Percentiles rank a stretch among this genome's conserved stretches.
Evolutionary conservation across 129 eudicot species (phyloP).

Genomic region (Centrapalus pauciflorus): DNA sequence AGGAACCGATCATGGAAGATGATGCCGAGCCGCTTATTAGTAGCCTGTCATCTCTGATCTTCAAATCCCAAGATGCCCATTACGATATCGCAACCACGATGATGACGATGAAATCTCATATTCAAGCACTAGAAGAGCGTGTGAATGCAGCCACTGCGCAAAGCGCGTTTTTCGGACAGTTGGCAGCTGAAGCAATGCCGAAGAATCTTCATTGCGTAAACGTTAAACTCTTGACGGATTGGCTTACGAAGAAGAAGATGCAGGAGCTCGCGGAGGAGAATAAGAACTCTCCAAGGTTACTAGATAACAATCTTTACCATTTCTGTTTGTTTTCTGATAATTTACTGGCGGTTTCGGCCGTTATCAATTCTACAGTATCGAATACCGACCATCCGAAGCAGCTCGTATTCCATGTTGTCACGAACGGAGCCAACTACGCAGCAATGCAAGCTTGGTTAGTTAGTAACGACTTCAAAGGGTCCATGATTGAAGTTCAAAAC

Average conservation of each 20-base stretch:
- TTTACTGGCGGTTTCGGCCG: slow-evolving; percentile 64
- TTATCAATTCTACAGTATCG: slow-evolving; percentile 72
- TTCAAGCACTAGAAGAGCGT: slow-evolving; percentile 92
- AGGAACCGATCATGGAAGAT: slow-evolving; percentile 46
- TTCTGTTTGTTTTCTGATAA: slow-evolving; percentile 85
- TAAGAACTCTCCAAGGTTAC: slow-evolving; percentile 67
- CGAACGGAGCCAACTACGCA: slow-evolving; percentile 61
- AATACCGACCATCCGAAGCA: slow-evolving; percentile 90
- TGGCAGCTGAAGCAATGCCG: slow-evolving; percentile 76
- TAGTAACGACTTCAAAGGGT: slow-evolving; percentile 65
- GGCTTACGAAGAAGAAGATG: slow-evolving; percentile 42
- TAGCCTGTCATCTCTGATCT: slow-evolving; percentile 56
- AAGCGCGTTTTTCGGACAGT: slow-evolving; percentile 65
- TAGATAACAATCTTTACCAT: slow-evolving; percentile 84
- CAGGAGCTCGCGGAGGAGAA: slow-evolving; percentile 45
- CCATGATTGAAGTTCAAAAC: slow-evolving; percentile 61
- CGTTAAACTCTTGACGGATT: slow-evolving; percentile 58
- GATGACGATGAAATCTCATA: slow-evolving; percentile 84
- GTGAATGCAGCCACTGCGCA: slow-evolving; percentile 77
- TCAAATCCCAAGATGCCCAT: slow-evolving; percentile 84
- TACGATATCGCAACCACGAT: slow-evolving; percentile 92
- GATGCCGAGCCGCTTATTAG: slow-evolving; percentile 74
- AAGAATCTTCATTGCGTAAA: slow-evolving; percentile 68
- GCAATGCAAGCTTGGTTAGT: slow-evolving; percentile 89
- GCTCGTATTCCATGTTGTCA: slow-evolving; percentile 84